phyloP scores from a whole-genome alignment of 441 rosid genomes.

The Pelargonium myrrhifolium region DNA sequence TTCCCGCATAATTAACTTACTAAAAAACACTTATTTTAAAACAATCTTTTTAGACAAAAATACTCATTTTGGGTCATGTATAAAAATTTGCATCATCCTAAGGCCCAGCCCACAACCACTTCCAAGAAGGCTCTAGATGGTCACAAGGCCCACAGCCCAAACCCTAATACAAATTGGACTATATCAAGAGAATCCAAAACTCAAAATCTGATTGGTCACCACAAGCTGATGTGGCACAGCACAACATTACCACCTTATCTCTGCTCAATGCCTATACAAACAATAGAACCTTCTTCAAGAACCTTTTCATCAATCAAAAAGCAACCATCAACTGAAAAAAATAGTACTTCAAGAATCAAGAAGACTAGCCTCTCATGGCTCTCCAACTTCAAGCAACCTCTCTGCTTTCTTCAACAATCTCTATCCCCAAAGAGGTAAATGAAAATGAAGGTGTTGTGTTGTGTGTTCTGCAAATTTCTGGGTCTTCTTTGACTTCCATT shows the following conservation, averaged over 20 bases:
- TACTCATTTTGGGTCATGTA: no score
- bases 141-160: no score
- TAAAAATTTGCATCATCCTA: neutral
- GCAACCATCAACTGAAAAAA: neutral
- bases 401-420: slow-evolving; percentile 40
- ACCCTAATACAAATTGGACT: neutral
- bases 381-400: slow-evolving; percentile 38
- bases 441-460: no score
- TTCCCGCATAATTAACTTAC: no score
- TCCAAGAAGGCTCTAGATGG: neutral
- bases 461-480: neutral
- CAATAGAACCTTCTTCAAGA: slow-evolving; percentile 2
- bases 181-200: slow-evolving; percentile 28
- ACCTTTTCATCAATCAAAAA: neutral
- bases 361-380: slow-evolving; percentile 32
- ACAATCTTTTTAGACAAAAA: no score
- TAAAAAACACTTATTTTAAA: no score
- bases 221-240: slow-evolving; percentile 23
- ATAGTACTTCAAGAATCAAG: neutral
- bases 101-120: neutral
- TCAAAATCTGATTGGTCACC: slow-evolving; percentile 33
- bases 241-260: slow-evolving; percentile 17
- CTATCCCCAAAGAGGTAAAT: slow-evolving; percentile 44
- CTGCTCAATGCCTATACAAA: neutral
- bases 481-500: neutral